Evolutionary conservation across 2,329 filamentous ascomycete genomes (phyloP), one percentile per base, ranked within the genome.

Genomic region (Colletotrichum magnum): DNA sequence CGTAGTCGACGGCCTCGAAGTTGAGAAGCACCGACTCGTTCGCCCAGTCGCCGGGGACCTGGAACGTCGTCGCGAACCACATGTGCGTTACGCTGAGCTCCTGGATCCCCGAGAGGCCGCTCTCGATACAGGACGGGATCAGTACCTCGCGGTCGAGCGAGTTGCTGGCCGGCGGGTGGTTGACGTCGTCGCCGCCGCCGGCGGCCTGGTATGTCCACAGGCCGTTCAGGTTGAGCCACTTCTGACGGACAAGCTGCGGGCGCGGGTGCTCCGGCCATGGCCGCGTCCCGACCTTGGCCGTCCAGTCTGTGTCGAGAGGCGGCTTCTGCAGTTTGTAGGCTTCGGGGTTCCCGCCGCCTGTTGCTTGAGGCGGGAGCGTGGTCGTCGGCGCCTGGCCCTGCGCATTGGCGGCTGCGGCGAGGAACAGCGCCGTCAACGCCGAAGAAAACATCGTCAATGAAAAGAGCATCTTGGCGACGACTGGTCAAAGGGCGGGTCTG

Each of bases 221-320:
- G 0, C 88, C 88, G 66, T 90, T 89, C 6, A 90, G 79, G 52
- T 81, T 88, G 75, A 86, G 79, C 88, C 88, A 90, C 3, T 86
- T 79, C 5, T 86, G 79, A 5, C 88, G 85, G 43, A 83, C 82
- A 9, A 90, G 83, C 72, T 86, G 87, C 3, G 88, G 88, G 0
- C 88, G 84, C 10, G 88, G 88, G 71, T 90, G 83, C 57, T 90
- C 86, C 1, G 85, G 85, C 87, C 87, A 89, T 0, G 87, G 86
- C 47, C 85, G 78, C 1, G 80, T 86, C 41, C 87, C 86, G 21
- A 88, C 84, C 5, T 82, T 77, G 63, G 81, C 77, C 1, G 87
- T 89, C 86, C 86, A 89, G 9, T 83, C 79, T 2, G 85, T 88
- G 70, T 85, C 83, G 2, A 86, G 79, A 0, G 82, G 84, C 15